phyloP scores from a whole-genome alignment of 371 early-diverging fungal genomes.

The Syncephalastrum racemosum region DNA sequence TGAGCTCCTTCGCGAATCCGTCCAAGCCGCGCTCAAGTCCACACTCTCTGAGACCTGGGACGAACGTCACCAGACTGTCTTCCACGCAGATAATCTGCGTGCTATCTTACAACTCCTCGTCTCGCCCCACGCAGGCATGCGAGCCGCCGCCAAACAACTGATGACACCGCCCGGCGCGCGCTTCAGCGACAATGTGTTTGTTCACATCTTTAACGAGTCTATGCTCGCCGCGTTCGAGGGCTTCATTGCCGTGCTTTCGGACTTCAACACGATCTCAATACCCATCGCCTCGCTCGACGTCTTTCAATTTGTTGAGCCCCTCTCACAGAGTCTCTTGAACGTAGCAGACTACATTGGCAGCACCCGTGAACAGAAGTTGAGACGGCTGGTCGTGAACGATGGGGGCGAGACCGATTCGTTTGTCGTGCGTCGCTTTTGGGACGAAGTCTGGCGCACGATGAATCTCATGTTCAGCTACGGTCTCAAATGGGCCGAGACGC shows the following conservation, averaged over 20 bases:
- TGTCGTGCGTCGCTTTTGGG: conserved; percentile 26
- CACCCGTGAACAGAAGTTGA: too few species aligned
- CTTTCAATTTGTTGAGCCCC: conserved; percentile 17
- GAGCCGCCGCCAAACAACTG: conserved; percentile 9
- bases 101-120: conserved; percentile 22
- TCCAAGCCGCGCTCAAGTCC: too few species aligned
- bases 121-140: conserved; percentile 22
- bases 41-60: too few species aligned
- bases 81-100: conserved; percentile 15
- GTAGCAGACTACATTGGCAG: too few species aligned
- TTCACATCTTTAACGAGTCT: conserved; percentile 3
- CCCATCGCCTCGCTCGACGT: conserved; percentile 14
- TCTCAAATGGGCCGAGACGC: conserved; percentile 33
- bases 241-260: conserved; percentile 20
- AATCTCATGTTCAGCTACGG: conserved; percentile 25
- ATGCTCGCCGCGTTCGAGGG: conserved; percentile 17
- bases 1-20: too few species aligned
- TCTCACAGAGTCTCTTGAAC: not conserved
- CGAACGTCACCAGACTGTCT: not conserved
- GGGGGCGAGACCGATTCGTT: not conserved
- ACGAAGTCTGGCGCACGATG: conserved; percentile 31
- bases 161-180: not conserved
- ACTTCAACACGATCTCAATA: conserved; percentile 25
- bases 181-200: conserved; percentile 2
- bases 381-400: conserved; percentile 17